Conservation (phyloP, 352 stramenopile species). For the Globisporangium orthogonon region DNA sequence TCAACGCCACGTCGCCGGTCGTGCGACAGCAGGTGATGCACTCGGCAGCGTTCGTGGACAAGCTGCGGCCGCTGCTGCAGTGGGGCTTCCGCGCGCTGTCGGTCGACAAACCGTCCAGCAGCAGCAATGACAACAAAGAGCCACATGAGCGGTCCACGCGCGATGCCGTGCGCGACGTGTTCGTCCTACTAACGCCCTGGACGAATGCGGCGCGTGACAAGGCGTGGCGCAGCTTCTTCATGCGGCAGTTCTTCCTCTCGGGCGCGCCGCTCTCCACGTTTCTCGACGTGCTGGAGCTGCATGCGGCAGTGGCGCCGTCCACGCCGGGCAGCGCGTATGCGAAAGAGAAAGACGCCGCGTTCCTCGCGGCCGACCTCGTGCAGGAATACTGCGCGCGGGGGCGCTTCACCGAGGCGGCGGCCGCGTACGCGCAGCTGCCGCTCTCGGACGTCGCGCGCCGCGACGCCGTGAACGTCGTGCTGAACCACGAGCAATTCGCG, state of each 20-base stretch:
- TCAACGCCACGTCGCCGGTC: conserved; percentile 13
- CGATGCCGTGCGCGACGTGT: conserved; percentile 18
- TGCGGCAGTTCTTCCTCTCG: conserved; percentile 56
- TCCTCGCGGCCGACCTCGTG: conserved; percentile 23
- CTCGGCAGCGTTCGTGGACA: conserved; percentile 18
- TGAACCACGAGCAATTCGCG: conserved; percentile 53
- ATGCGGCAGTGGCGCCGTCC: conserved; percentile 6
- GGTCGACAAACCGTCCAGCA: not conserved
- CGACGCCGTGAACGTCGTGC: conserved; percentile 28
- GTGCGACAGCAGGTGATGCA: conserved; percentile 26
- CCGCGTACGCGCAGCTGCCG: conserved; percentile 36
- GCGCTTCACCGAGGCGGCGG: conserved; percentile 46
- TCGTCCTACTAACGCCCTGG: conserved; percentile 36
- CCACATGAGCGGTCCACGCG: not conserved
- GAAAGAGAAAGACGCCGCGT: conserved; percentile 14
- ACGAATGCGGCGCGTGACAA: conserved; percentile 36
- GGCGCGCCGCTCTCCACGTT: conserved; percentile 36
- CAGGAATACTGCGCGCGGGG: conserved; percentile 52
- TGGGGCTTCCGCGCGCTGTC: conserved; percentile 28
- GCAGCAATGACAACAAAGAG: not conserved
- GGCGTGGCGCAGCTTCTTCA: conserved; percentile 55
- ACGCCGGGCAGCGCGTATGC: not conserved
- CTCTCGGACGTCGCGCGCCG: conserved; percentile 21
- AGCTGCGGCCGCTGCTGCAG: conserved; percentile 27
- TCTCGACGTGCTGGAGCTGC: conserved; percentile 22